Conservation (phyloP, 106 monocot genomes). For the Ottelia alismoides region DNA sequence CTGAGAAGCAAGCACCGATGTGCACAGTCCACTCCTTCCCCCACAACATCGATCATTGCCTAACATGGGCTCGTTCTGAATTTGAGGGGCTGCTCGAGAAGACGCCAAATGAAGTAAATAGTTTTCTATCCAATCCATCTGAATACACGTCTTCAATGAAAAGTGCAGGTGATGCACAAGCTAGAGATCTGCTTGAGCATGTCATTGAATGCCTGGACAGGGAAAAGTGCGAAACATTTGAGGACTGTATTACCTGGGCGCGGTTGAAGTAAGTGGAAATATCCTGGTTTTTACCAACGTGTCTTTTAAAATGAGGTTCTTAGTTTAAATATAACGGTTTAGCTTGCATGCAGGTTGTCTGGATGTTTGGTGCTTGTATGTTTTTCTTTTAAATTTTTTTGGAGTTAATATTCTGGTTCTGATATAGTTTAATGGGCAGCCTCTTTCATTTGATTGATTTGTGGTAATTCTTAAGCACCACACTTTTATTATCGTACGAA, state of each 20-base stretch:
- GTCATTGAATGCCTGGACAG: constrained; percentile 75
- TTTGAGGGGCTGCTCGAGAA: constrained; percentile 90
- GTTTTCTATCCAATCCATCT: constrained; percentile 52
- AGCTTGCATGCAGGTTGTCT: too few relatives aligned
- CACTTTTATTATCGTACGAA: too few relatives aligned
- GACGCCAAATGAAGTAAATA: constrained; percentile 81
- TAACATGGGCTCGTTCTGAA: constrained; percentile 91
- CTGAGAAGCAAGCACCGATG: constrained; percentile 92
- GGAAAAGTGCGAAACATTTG: constrained; percentile 66
- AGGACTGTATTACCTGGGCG: constrained; percentile 82
- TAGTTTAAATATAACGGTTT: too few relatives aligned
- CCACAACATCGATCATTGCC: constrained; percentile 91
- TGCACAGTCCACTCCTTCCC: constrained; percentile 94
- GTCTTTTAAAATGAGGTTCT: too few relatives aligned
- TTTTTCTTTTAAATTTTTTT: too few relatives aligned
- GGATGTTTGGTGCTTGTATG: too few relatives aligned
- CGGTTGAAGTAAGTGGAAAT: constrained; percentile 49
- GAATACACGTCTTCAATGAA: constrained; percentile 62
- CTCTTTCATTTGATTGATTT: too few relatives aligned
- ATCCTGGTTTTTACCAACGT: too few relatives aligned
- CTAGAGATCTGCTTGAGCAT: constrained; percentile 63
- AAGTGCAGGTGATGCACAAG: constrained; percentile 78
- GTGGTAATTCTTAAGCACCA: too few relatives aligned
- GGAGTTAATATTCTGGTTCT: too few relatives aligned
- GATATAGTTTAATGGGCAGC: too few relatives aligned